phyloP scores from a whole-genome alignment of 2,329 filamentous ascomycete genomes.

The Trichoderma lentiforme region DNA sequence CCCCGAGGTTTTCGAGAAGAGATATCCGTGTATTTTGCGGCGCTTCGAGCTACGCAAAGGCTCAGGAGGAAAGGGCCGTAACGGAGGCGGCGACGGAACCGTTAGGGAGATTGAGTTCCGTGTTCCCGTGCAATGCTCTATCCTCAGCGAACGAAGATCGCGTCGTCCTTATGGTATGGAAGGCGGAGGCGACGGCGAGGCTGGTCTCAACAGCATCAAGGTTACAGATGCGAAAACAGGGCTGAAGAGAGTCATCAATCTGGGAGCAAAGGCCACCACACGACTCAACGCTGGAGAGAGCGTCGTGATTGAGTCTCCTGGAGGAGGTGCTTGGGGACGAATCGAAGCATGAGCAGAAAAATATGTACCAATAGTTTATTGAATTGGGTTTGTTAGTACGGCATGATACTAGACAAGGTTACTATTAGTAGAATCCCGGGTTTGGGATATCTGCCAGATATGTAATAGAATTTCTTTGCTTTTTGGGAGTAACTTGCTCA shows the following conservation, averaged over 20 bases:
- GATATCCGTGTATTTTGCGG: constrained; percentile 65
- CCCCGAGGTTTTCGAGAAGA: constrained; percentile 71
- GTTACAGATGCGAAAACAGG: constrained; percentile 21
- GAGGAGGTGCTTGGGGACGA: constrained; percentile 58
- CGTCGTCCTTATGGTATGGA: constrained; percentile 70
- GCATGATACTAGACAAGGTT: background rate
- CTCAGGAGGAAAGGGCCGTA: constrained; percentile 56
- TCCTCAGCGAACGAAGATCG: constrained; percentile 73
- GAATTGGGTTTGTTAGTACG: background rate
- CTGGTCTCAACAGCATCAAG: constrained; percentile 57
- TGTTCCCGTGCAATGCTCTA: constrained; percentile 72
- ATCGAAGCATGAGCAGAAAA: background rate
- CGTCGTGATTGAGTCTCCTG: constrained; percentile 60
- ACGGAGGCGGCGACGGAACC: constrained; percentile 71
- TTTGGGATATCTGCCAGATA: background rate
- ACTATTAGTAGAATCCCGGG: background rate
- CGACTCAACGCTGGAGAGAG: constrained; percentile 56
- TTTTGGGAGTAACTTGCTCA: background rate
- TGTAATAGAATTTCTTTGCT: background rate
- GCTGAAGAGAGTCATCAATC: constrained; percentile 44
- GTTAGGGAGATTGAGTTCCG: constrained; percentile 79
- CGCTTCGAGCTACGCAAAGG: constrained; percentile 64
- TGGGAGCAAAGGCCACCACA: constrained; percentile 60
- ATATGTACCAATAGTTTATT: background rate
- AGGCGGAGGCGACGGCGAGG: constrained; percentile 65